Base-by-base conservation (phyloP, 371 early-diverging fungal species). In the Rhizopus delemar region DNA sequence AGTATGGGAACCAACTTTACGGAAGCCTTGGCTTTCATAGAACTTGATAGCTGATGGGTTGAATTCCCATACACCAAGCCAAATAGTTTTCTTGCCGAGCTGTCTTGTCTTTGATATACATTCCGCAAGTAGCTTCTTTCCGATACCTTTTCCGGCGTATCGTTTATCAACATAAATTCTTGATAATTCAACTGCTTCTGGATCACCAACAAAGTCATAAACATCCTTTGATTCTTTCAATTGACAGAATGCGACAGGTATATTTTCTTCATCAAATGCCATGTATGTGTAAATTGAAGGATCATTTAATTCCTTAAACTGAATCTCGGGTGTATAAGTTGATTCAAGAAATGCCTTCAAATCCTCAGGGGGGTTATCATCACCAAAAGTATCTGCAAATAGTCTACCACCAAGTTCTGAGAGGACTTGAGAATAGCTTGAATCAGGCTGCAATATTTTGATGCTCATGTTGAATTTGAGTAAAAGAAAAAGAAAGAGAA, bases 51-150 rank as follows among this genome's bases (percentile, higher is more conserved):
- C 73, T 3, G 8, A 43, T 8, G 58, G 59, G 15, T 73, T 73
- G n/a, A 45, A 38, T 53, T 73, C 73, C 70, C 73, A 73, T 34
- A 73, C 73, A 35, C 73, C 73, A 7, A 73, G 53, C 73, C 73
- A 73, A 2, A 73, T 54, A 7, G 73, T 73, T 46, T 62, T 63
- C 35, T 63, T 69, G 3, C 57, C 60, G 8, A 66, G 29, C 4
- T 63, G 16, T 3, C 12, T 52, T 12, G 70, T 60, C 45, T 61
- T 64, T 13, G 31, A 16, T 3, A 69, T 32, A 9, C 56, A 31
- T 12, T 51, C n/a, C 11, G 29, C 22, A 5, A 70, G n/a, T 16
- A 73, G 22, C 7, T 33, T 41, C 15, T 60, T 61, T 2, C 73
- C 70, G 29, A 70, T 31, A 4, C 73, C 73, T 28, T 69, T 46